Conservation (phyloP, 2,329 filamentous ascomycete genomes). For the Neonectria neomacrospora region DNA sequence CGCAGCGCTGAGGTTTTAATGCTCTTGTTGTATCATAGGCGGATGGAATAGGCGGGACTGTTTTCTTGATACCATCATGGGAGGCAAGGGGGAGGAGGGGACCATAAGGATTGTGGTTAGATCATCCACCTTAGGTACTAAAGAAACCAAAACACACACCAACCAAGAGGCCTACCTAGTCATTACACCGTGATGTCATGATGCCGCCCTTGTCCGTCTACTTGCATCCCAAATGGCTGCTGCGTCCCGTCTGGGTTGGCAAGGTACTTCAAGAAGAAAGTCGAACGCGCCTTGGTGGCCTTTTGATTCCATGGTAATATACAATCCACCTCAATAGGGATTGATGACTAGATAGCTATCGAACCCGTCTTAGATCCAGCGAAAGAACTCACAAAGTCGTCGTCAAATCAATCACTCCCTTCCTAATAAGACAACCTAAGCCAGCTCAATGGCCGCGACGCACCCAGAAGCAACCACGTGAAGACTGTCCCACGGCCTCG, state of each 20-base stretch:
- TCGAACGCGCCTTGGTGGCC: slow-evolving; percentile 11
- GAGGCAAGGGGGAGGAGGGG: slow-evolving; percentile 1
- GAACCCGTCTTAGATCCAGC: slow-evolving; percentile 2
- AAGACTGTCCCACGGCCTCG: neutral
- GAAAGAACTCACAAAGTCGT: slow-evolving; percentile 1
- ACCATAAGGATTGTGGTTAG: neutral
- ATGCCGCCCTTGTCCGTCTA: neutral
- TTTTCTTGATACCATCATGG: slow-evolving; percentile 25
- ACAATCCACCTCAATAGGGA: slow-evolving; percentile 22
- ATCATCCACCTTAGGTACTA: slow-evolving; percentile 6
- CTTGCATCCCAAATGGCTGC: neutral
- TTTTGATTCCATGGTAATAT: slow-evolving; percentile 32
- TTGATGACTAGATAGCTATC: neutral
- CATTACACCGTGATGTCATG: neutral
- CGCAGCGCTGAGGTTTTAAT: slow-evolving; percentile 8
- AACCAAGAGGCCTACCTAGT: neutral
- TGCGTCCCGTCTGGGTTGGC: neutral
- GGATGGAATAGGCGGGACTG: slow-evolving; percentile 20
- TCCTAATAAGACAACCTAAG: neutral
- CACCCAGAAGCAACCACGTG: neutral
- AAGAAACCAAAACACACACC: neutral
- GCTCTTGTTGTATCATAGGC: slow-evolving; percentile 36
- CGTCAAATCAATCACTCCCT: neutral
- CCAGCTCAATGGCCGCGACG: neutral
- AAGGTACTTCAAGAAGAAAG: slow-evolving; percentile 11